Evolutionary conservation across 2,329 filamentous ascomycete genomes (phyloP), one percentile per base, ranked within the genome.

Genomic region (Sporothrix globosa): DNA sequence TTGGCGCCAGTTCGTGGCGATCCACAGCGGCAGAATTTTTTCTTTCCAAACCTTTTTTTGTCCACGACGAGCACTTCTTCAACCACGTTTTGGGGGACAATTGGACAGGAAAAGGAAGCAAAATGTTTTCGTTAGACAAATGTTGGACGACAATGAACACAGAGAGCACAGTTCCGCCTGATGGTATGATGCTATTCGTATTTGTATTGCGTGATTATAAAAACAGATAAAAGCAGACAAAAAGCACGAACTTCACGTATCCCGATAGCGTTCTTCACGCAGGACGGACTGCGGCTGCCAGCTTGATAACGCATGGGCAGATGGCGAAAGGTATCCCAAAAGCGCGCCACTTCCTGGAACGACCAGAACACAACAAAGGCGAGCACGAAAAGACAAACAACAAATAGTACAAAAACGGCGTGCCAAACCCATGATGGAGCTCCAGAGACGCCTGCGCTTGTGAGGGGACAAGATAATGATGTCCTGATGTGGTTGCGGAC

Each of bases 381-480:
- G 13, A 27, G 1, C 11, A 19, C 11, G 6, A 17, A 39, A n/a
- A 34, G n/a, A 19, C 11, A 27, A 60, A 14, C n/a, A 56, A 67
- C 13, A 30, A 52, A 52, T 56, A 30, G 24, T 50, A 9, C 44
- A 58, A 60, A 60, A 41, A 58, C 48, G 34, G 17, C 41, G 50
- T 44, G 39, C 27, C 44, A 58, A 52, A 48, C 17, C 19, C 13
- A 5, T 27, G 58, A 14, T 44, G 13, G 21, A 56, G 50, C 27
- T 50, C 66, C 41, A 50, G 10, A 69, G 54, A 69, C 68, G 56
- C 68, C 67, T 34, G 48, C 56, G 68, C 68, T 69, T 48, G 41
- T 11, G 24, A 11, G 34, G 21, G 6, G 34, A 34, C 34, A 34
- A 21, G 44, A 19, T 19, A 65, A n/a, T 17, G 27, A 69, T 63